phyloP scores from a whole-genome alignment of 805 yeast genomes.

The Yarrowia sp. region DNA sequence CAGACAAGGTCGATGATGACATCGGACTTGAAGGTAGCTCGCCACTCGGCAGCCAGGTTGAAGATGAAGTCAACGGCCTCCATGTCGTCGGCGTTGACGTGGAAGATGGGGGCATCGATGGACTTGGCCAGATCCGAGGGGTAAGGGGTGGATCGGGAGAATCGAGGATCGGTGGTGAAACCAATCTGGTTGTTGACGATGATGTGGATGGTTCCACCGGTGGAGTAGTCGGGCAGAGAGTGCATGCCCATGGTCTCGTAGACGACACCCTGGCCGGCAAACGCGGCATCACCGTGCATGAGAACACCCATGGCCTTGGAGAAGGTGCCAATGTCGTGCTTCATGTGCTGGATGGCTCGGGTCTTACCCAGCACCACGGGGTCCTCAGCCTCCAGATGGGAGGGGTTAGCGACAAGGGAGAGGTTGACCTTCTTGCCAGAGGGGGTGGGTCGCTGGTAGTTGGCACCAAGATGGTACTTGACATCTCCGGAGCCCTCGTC shows the following conservation, averaged over 20 bases:
- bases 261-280: slow-evolving; percentile 98
- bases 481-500: slow-evolving; percentile 99
- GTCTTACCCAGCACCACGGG: slow-evolving; percentile 98
- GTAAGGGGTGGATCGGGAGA: slow-evolving; percentile 95
- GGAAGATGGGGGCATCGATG: slow-evolving; percentile 98
- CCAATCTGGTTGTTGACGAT: slow-evolving; percentile 98
- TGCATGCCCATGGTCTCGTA: slow-evolving; percentile 97
- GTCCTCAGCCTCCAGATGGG: slow-evolving; percentile 98
- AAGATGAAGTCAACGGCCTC: slow-evolving; percentile 89
- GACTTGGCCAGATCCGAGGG: slow-evolving; percentile 97
- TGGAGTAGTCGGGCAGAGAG: slow-evolving; percentile 87
- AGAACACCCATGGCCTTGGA: slow-evolving; percentile 87
- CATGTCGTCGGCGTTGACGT: slow-evolving; percentile 96
- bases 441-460: slow-evolving; percentile 97
- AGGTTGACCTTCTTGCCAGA: slow-evolving; percentile 94
- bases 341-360: slow-evolving; percentile 90
- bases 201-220: slow-evolving; percentile 97
- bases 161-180: slow-evolving; percentile 98
- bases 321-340: slow-evolving; percentile 77
- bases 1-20: slow-evolving; percentile 96
- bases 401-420: slow-evolving; percentile 97
- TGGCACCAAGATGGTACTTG: slow-evolving; percentile 98
- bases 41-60: slow-evolving; percentile 98
- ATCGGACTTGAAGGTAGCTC: slow-evolving; percentile 94
- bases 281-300: slow-evolving; percentile 99